Evolutionary conservation across 345 rosid species (phyloP).

Genomic region (Tarenaya hassleriana): DNA sequence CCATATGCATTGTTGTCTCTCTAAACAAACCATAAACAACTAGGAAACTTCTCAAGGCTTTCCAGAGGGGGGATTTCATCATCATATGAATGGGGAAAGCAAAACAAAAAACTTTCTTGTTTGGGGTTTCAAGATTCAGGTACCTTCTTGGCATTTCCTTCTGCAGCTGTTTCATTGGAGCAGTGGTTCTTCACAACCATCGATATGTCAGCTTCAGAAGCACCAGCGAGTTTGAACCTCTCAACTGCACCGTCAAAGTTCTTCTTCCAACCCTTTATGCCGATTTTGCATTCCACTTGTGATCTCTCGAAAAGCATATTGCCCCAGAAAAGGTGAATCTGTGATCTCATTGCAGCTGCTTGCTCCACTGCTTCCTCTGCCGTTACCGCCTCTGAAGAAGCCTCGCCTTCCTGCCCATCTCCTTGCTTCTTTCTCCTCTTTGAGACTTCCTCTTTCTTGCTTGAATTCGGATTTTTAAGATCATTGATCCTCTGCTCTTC

Average conservation of each 20-base stretch:
- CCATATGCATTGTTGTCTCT: too few relatives aligned
- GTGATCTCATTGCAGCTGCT: slow-evolving; percentile 92
- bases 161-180: slow-evolving; percentile 52
- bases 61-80: too few relatives aligned
- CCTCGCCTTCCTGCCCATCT: slow-evolving; percentile 32
- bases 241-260: slow-evolving; percentile 75
- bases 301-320: slow-evolving; percentile 94
- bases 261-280: slow-evolving; percentile 64
- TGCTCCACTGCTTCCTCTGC: slow-evolving; percentile 94
- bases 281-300: slow-evolving; percentile 91
- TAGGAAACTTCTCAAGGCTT: too few relatives aligned
- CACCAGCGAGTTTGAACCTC: slow-evolving; percentile 90
- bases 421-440: slow-evolving; percentile 78
- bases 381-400: slow-evolving; percentile 43
- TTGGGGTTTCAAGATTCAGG: slow-evolving; percentile 14
- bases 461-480: slow-evolving; percentile 56
- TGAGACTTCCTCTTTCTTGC: slow-evolving; percentile 66
- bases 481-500: slow-evolving; percentile 73
- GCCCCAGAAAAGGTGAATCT: slow-evolving; percentile 99
- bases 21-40: too few relatives aligned
- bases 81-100: too few relatives aligned
- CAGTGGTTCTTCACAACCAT: slow-evolving; percentile 79
- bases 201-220: slow-evolving; percentile 74
- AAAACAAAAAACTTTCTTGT: too few relatives aligned
- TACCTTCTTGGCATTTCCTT: slow-evolving; percentile 43